phyloP scores from a whole-genome alignment of 2,329 filamentous ascomycete genomes.

The Ophiocordyceps unilateralis region DNA sequence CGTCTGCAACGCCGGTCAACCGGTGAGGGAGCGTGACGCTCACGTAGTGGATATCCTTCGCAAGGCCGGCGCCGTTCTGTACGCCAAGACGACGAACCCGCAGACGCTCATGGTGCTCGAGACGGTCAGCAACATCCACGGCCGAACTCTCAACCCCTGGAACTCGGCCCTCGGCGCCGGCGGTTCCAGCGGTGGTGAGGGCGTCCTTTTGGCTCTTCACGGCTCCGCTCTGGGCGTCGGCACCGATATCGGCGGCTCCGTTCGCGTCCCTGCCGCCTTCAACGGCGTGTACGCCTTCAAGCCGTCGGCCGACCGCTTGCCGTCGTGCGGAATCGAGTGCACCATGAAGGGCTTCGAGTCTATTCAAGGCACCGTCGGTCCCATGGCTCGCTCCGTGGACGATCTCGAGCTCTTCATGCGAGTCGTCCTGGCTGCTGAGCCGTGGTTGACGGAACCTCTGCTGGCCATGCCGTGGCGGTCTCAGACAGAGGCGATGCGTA shows the following conservation, averaged over 20 bases:
- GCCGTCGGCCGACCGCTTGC: conserved; percentile 14
- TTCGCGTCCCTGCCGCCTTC: conserved; percentile 18
- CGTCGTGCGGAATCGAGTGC: conserved; percentile 9
- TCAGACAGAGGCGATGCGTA: neutral
- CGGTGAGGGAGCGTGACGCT: conserved; percentile 1
- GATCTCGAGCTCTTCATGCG: conserved; percentile 18
- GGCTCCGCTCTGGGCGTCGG: conserved; percentile 24
- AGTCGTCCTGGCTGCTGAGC: conserved; percentile 11
- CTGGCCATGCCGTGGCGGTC: conserved; percentile 9
- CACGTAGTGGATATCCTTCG: conserved; percentile 2
- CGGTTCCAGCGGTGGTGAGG: conserved; percentile 44
- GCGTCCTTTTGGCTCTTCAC: conserved; percentile 20
- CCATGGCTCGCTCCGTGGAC: conserved; percentile 17
- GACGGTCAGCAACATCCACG: conserved; percentile 45
- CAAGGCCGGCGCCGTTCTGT: conserved; percentile 18
- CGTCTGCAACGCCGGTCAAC: conserved; percentile 17
- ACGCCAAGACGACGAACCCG: conserved; percentile 53
- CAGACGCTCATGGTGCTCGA: conserved; percentile 39
- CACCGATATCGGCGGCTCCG: conserved; percentile 23
- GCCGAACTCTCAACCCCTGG: conserved; percentile 43
- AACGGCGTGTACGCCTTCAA: conserved; percentile 19
- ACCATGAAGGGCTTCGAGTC: conserved; percentile 18
- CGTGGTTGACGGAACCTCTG: conserved; percentile 16
- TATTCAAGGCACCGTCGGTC: conserved; percentile 14
- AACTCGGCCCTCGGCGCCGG: conserved; percentile 44